Conservation (phyloP, 2,329 filamentous ascomycete genomes). For the Huntiella moniliformis region DNA sequence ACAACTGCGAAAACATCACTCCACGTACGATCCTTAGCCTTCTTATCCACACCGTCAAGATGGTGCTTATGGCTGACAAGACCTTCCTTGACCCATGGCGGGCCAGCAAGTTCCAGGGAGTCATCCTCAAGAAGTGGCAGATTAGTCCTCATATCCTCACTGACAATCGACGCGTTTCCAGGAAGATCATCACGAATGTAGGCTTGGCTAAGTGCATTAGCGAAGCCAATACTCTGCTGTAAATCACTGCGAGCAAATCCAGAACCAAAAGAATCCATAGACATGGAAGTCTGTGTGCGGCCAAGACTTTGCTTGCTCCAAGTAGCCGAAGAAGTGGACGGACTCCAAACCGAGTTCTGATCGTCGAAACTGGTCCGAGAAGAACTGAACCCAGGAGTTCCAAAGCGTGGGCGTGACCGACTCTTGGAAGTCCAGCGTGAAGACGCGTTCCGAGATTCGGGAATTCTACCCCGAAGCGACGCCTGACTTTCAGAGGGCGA, state of each 20-base stretch:
- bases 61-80: constrained; percentile 94
- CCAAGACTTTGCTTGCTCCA: constrained; percentile 91
- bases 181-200: constrained; percentile 68
- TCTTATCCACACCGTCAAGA: constrained; percentile 74
- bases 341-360: constrained; percentile 75
- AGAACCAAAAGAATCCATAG: constrained; percentile 75
- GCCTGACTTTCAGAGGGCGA: constrained; percentile 65
- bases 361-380: constrained; percentile 92
- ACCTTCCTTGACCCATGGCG: constrained; percentile 97
- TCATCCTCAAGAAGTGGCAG: constrained; percentile 74
- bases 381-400: constrained; percentile 65
- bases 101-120: constrained; percentile 71
- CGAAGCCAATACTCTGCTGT: constrained; percentile 92
- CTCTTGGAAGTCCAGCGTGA: constrained; percentile 73
- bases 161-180: constrained; percentile 33
- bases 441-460: constrained; percentile 37
- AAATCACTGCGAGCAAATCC: constrained; percentile 61
- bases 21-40: constrained; percentile 88
- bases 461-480: constrained; percentile 50
- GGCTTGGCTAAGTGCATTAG: constrained; percentile 86
- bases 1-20: constrained; percentile 89
- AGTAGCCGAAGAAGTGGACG: constrained; percentile 64
- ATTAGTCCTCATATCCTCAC: constrained; percentile 38
- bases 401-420: constrained; percentile 57
- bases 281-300: constrained; percentile 79